These are phyloP conservation scores for Brasenia schreberi DNA, from an alignment of 164 flowering plant species.

Conservation along the genomic window DNA sequence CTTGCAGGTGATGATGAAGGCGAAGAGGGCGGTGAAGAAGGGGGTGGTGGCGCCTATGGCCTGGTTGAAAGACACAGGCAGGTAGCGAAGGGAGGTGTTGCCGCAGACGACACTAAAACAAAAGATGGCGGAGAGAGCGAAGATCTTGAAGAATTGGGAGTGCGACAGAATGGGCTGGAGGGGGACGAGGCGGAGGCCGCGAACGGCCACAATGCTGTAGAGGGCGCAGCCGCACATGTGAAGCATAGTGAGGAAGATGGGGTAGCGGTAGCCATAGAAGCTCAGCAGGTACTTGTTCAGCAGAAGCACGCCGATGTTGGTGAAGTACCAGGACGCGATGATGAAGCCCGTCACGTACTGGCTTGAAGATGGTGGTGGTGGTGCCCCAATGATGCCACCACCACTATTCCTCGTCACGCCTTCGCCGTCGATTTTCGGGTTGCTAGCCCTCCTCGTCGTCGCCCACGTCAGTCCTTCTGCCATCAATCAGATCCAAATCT, in stretches of 20 bases:
- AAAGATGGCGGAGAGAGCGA: constrained; percentile 52
- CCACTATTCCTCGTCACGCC: constrained; percentile 66
- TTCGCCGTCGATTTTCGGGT: constrained; percentile 39
- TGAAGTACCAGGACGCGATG: constrained; percentile 69
- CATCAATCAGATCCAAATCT: constrained; percentile 11
- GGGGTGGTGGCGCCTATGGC: constrained; percentile 95
- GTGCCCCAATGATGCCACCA: constrained; percentile 21
- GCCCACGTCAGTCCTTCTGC: constrained; percentile 36
- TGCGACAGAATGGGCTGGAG: constrained; percentile 51
- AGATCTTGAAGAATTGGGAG: constrained; percentile 62
- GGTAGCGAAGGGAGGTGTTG: constrained; percentile 67
- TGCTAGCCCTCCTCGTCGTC: constrained; percentile 54
- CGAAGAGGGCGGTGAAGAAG: constrained; percentile 86
- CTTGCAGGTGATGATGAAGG: constrained; percentile 69
- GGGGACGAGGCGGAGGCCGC: constrained; percentile 47
- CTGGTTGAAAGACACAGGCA: constrained; percentile 85
- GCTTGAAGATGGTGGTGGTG: constrained; percentile 8
- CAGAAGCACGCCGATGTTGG: constrained; percentile 84
- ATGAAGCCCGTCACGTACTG: constrained; percentile 33
- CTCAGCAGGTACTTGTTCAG: constrained; percentile 85
- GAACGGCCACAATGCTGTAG: constrained; percentile 49
- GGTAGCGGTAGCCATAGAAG: constrained; percentile 72
- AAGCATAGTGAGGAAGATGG: constrained; percentile 86
- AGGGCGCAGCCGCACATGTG: constrained; percentile 74
- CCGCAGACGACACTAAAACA: constrained; percentile 93